A percentile compares a stretch with the other conserved stretches of the same genome.
phyloP scores from a whole-genome alignment of 352 stramenopile species.

The Halophytophthora batemanensis region DNA sequence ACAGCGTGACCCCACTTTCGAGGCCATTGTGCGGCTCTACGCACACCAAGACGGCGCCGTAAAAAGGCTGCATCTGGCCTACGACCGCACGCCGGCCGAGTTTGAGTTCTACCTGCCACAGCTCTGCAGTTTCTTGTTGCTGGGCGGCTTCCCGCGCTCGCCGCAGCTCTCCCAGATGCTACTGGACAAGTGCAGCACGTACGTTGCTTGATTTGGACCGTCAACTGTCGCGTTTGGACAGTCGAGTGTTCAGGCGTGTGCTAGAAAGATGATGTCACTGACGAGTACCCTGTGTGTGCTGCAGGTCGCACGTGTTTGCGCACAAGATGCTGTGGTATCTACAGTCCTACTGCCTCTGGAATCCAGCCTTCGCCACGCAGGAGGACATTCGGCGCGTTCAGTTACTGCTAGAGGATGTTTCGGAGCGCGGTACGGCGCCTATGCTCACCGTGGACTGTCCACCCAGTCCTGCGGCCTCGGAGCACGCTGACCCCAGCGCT shows the following conservation, averaged over 20 bases:
- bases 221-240: neutral
- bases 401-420: constrained; percentile 80
- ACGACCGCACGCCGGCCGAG: constrained; percentile 50
- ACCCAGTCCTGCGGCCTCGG: constrained; percentile 17
- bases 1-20: constrained; percentile 68
- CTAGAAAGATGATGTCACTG: constrained; percentile 1
- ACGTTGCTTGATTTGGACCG: constrained; percentile 14
- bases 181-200: constrained; percentile 77
- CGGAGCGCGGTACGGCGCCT: constrained; percentile 44
- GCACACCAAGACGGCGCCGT: constrained; percentile 71
- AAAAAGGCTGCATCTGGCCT: constrained; percentile 44
- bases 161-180: constrained; percentile 65
- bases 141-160: constrained; percentile 61
- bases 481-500: constrained; percentile 20
- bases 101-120: constrained; percentile 88
- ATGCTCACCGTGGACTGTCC: constrained; percentile 42
- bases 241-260: neutral
- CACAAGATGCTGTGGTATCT: constrained; percentile 87
- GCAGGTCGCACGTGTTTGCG: constrained; percentile 79
- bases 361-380: constrained; percentile 50
- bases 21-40: constrained; percentile 82
- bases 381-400: constrained; percentile 58
- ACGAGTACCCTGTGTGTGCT: neutral
- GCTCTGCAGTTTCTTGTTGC: constrained; percentile 79
- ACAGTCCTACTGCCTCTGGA: constrained; percentile 72